phyloP scores from a whole-genome alignment of 2,329 filamentous ascomycete genomes.

The Lachnellula suecica region DNA sequence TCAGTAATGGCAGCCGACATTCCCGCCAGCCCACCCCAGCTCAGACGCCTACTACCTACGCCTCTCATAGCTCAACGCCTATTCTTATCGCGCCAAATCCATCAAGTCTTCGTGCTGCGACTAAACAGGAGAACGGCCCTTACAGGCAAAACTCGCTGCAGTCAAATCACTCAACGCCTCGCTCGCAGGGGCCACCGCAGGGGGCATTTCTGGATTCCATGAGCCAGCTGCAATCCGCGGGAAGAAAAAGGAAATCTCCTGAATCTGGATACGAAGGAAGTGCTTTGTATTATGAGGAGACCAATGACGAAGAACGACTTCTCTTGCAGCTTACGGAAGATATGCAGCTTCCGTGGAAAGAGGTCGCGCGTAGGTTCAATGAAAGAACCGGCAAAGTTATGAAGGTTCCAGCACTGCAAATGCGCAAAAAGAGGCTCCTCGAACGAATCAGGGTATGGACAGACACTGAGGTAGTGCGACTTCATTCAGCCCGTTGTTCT shows the following conservation, averaged over 20 bases:
- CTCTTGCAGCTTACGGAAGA: slow-evolving; percentile 35
- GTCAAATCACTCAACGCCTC: slow-evolving; percentile 25
- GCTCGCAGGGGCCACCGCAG: slow-evolving; percentile 20
- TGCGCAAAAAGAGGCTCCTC: slow-evolving; percentile 36
- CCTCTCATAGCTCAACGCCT: slow-evolving; percentile 14
- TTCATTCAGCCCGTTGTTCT: slow-evolving; percentile 13
- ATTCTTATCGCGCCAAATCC: slow-evolving; percentile 28
- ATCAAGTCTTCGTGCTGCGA: slow-evolving; percentile 12
- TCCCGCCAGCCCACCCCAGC: slow-evolving; percentile 14
- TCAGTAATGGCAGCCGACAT: slow-evolving; percentile 15
- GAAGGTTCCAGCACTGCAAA: slow-evolving; percentile 36
- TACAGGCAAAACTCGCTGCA: slow-evolving; percentile 23
- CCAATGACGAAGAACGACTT: slow-evolving; percentile 32
- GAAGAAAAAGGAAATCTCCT: slow-evolving; percentile 25
- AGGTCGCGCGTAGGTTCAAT: slow-evolving; percentile 31
- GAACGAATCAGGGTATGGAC: slow-evolving; percentile 31
- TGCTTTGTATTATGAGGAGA: slow-evolving; percentile 10
- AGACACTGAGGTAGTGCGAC: slow-evolving; percentile 17
- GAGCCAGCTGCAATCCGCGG: slow-evolving; percentile 8
- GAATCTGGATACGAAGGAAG: slow-evolving; percentile 10
- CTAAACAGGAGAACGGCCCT: slow-evolving; percentile 6
- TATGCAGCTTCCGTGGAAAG: slow-evolving; percentile 35
- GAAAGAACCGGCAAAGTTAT: slow-evolving; percentile 30
- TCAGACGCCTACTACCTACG: slow-evolving; percentile 8
- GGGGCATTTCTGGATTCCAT: slow-evolving; percentile 14